phyloP scores from a whole-genome alignment of 2,329 filamentous ascomycete species.

The Cryphonectria nitschkei region DNA sequence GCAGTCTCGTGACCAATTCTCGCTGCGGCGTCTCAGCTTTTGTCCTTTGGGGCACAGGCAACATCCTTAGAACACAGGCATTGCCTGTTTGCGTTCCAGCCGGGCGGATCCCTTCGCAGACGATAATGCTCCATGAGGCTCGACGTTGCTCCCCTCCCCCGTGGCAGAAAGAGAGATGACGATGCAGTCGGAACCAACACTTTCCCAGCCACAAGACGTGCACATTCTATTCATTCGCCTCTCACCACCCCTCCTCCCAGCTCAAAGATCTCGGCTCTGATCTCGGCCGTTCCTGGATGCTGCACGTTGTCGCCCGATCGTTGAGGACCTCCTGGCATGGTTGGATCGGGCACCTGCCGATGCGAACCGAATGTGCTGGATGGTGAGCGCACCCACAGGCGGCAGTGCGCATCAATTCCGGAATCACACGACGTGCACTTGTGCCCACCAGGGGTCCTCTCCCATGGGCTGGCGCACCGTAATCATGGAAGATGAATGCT shows the following conservation, averaged over 20 bases:
- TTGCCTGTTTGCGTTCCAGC: constrained; percentile 1
- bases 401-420: neutral
- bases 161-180: neutral
- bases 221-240: neutral
- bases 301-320: neutral
- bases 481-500: neutral
- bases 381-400: neutral
- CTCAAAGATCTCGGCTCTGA: neutral
- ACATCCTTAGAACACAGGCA: neutral
- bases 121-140: neutral
- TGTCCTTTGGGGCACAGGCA: neutral
- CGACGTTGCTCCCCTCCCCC: neutral
- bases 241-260: neutral
- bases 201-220: neutral
- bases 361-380: neutral
- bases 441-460: neutral
- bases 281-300: neutral
- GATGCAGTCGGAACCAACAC: neutral
- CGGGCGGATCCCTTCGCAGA: neutral
- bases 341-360: constrained; percentile 4
- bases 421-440: neutral
- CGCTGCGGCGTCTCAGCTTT: constrained; percentile 3
- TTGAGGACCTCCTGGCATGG: neutral
- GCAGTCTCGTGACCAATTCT: constrained; percentile 5
- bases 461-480: neutral